Percentiles rank a stretch among this genome's conserved stretches.
phyloP scores from a whole-genome alignment of 352 stramenopile species.

The Phytophthora hibernalis region DNA sequence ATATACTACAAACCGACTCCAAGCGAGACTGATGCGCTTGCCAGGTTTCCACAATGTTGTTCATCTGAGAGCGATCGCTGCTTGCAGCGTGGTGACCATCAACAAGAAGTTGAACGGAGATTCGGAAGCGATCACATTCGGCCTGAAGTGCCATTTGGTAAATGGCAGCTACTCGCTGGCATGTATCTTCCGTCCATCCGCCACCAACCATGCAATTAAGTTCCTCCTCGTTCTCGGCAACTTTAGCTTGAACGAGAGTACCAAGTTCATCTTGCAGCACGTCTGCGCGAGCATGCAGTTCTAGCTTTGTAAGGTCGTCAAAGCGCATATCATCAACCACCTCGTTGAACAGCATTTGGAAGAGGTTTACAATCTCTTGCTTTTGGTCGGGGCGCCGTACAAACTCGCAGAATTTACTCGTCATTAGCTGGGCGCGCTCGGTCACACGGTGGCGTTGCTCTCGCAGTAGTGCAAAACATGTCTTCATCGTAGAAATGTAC shows the following conservation, averaged over 20 bases:
- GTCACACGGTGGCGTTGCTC: conserved; percentile 43
- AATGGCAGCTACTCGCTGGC: conserved; percentile 46
- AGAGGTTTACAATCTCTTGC: conserved; percentile 68
- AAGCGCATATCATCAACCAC: conserved; percentile 87
- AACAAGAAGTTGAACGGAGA: conserved; percentile 62
- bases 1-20: conserved; percentile 51
- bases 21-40: conserved; percentile 29
- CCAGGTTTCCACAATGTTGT: conserved; percentile 42
- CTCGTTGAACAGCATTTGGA: conserved; percentile 81
- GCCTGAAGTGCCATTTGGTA: conserved; percentile 69
- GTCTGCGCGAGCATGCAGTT: conserved; percentile 80
- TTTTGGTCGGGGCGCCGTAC: conserved; percentile 71
- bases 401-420: conserved; percentile 61
- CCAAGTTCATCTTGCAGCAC: conserved; percentile 74
- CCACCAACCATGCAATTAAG: conserved; percentile 52
- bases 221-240: conserved; percentile 51
- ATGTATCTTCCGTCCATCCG: conserved; percentile 67
- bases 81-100: conserved; percentile 62
- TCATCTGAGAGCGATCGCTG: conserved; percentile 38
- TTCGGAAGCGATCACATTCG: conserved; percentile 77
- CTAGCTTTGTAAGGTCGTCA: conserved; percentile 77
- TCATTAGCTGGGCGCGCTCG: conserved; percentile 38
- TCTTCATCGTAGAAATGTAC: conserved; percentile 61
- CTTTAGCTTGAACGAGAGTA: conserved; percentile 52
- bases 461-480: conserved; percentile 46